Evolutionary conservation across 176 grass and related monocot genomes (phyloP).

Genomic region (Dendrocalamus sinicus): DNA sequence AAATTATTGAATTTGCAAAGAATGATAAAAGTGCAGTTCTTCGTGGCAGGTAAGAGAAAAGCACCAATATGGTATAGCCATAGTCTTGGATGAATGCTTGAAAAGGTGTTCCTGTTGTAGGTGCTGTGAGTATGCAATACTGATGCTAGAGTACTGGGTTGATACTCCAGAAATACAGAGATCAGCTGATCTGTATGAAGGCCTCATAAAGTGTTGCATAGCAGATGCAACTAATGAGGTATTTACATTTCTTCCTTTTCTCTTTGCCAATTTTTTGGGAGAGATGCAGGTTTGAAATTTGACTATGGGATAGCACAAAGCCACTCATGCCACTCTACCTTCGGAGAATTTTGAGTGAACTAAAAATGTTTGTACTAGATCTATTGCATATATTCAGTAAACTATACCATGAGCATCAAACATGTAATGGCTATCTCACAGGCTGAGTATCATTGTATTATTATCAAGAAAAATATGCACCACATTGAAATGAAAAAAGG

Average conservation of each 20-base stretch:
- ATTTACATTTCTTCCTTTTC: conserved; percentile 10
- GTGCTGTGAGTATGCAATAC: conserved; percentile 89
- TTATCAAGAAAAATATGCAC: background rate
- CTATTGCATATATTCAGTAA: background rate
- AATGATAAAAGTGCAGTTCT: conserved; percentile 80
- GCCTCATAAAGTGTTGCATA: conserved; percentile 89
- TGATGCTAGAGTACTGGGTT: conserved; percentile 84
- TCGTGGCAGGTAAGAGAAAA: conserved; percentile 60
- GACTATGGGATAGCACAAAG: background rate
- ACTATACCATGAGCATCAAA: conserved; percentile 1
- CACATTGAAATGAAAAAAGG: background rate
- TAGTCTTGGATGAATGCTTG: conserved; percentile 16
- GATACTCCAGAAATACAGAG: conserved; percentile 92
- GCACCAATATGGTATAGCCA: background rate
- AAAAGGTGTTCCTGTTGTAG: conserved; percentile 43
- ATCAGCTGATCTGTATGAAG: conserved; percentile 78
- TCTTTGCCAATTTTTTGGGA: background rate
- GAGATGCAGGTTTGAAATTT: background rate
- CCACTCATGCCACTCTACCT: background rate
- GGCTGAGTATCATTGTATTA: background rate
- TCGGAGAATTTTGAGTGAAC: background rate
- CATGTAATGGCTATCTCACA: background rate
- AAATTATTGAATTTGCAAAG: conserved; percentile 79
- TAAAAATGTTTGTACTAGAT: background rate
- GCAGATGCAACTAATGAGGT: conserved; percentile 87